Evolutionary conservation across 768 basidiomycete genomes (phyloP).

Genomic region (Mycena floridula): DNA sequence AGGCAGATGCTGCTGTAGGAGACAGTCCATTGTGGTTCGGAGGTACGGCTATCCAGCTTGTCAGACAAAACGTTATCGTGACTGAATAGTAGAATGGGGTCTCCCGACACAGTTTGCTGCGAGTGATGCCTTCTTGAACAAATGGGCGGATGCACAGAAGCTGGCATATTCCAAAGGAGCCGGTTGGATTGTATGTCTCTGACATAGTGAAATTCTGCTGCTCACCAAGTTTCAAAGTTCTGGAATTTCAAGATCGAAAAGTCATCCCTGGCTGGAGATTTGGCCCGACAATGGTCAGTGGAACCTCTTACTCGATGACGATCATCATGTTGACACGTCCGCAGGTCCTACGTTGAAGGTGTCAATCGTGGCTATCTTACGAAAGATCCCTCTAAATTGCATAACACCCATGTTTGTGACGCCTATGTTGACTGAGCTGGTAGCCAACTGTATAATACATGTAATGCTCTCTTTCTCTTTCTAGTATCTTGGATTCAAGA

Average conservation of each 20-base stretch:
- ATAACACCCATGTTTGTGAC: slow-evolving; percentile 60
- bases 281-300: slow-evolving; percentile 56
- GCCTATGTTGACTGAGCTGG: too few relatives aligned
- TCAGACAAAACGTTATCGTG: too few relatives aligned
- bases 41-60: slow-evolving; percentile 6
- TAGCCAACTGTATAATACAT: too few relatives aligned
- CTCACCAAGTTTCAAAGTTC: slow-evolving; percentile 27
- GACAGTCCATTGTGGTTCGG: slow-evolving; percentile 49
- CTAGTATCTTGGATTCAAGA: too few relatives aligned
- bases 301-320: background rate
- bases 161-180: slow-evolving; percentile 49
- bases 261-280: slow-evolving; percentile 40
- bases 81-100: slow-evolving; percentile 39
- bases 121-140: slow-evolving; percentile 49
- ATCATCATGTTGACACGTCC: background rate
- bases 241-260: slow-evolving; percentile 76
- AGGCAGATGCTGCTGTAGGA: slow-evolving; percentile 16
- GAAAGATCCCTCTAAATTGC: slow-evolving; percentile 45
- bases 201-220: background rate
- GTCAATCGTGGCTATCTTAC: slow-evolving; percentile 58
- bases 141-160: slow-evolving; percentile 79
- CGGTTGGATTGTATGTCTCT: slow-evolving; percentile 58
- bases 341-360: slow-evolving; percentile 71
- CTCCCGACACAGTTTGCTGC: slow-evolving; percentile 61
- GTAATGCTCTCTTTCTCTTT: too few relatives aligned